A percentile compares a stretch with the other conserved stretches of the same genome.
These are phyloP conservation scores for Orbilia ellipsospora DNA, from an alignment of 2,329 filamentous ascomycete species.

Conservation along the genomic window DNA sequence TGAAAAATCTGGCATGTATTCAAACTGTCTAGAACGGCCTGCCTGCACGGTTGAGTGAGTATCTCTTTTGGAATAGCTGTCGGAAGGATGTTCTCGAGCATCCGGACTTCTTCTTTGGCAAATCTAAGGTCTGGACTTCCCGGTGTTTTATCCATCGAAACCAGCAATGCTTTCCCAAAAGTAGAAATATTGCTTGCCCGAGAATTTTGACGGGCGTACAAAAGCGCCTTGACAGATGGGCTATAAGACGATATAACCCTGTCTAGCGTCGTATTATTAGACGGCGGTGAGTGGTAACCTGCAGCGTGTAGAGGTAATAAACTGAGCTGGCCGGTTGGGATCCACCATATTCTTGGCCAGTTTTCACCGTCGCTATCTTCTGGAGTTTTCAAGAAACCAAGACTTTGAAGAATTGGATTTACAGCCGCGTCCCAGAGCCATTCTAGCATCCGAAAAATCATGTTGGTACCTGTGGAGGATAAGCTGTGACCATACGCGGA, in stretches of 20 bases:
- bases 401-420: too few relatives aligned
- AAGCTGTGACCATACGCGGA: too few relatives aligned
- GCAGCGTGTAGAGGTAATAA: constrained; percentile 49
- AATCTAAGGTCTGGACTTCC: constrained; percentile 12
- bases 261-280: constrained; percentile 60
- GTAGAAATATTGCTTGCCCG: not conserved
- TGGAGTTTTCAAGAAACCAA: too few relatives aligned
- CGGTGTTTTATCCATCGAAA: constrained; percentile 60
- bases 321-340: constrained; percentile 38
- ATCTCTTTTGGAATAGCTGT: not conserved
- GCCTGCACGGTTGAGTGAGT: constrained; percentile 26
- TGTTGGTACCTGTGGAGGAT: too few relatives aligned
- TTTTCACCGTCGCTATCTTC: constrained; percentile 8
- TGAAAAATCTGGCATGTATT: constrained; percentile 62
- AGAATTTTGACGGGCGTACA: constrained; percentile 57
- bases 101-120: constrained; percentile 6
- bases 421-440: too few relatives aligned
- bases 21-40: not conserved
- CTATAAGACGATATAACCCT: constrained; percentile 63
- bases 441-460: too few relatives aligned
- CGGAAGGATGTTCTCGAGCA: not conserved
- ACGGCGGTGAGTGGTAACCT: constrained; percentile 45
- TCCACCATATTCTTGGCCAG: constrained; percentile 50
- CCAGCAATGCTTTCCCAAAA: constrained; percentile 57
- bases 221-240: constrained; percentile 61